Base-by-base conservation (phyloP, 306 rosid genomes). In the Begonia loranthoides region DNA sequence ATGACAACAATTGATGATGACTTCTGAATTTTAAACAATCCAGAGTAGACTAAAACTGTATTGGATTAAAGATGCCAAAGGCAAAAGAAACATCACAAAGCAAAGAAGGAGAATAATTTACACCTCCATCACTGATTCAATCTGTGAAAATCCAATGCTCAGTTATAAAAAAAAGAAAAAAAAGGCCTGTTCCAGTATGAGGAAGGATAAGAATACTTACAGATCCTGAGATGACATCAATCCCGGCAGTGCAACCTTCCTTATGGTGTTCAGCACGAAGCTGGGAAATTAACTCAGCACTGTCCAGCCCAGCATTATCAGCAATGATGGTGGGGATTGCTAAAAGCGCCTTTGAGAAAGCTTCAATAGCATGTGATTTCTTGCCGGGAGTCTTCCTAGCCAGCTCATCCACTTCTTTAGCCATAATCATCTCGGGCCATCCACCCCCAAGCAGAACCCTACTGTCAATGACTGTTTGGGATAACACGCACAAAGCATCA, bases 371-470 rank as follows among this genome's bases (percentile, higher is more conserved):
- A 49, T 86, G 96, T 40, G 99, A 78, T 69, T 73, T 86, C 80
- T 92, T 92, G 41, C 99, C 99, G 9, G 99, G 94, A 41, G 99
- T 92, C 62, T 71, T 92, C 78, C 76, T 83, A 16, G 96, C 94
- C 69, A 92, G 72, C 28, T 71, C 94, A 67, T 92, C 99, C 41
- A 80, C 86, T 49, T 92, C 94, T 57, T 83, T 80, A 21, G 96
- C 77, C 96, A 86, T 82, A 53, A 90, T 81, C 99, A 90, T 90
- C 95, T 82, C 95, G 5, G 94, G 92, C 99, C 99, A 90, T 61
- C 99, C 93, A 50, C 96, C 95, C 60, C 99, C 95, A 51, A 90
- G 88, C 66, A 90, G 60, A 52, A 90, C 94, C 70, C 99, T 80
- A 64, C 95, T 90, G 70, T 90, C 99, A 63, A 76, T 86, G 60